Conservation (phyloP, 176 grass and related monocot species). For the Zoysia japonica region DNA sequence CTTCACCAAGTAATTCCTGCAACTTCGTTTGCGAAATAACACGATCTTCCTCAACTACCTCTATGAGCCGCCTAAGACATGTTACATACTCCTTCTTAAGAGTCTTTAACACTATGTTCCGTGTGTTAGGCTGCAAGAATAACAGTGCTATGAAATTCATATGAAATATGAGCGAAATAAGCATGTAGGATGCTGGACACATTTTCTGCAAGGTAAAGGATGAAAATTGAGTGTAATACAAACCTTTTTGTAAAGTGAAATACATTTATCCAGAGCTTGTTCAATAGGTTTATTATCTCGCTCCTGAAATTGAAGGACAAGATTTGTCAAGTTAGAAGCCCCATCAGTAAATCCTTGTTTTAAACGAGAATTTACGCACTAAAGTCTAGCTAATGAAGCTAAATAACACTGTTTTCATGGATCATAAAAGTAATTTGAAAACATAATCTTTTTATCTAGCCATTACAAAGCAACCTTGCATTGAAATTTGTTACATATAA, state of each 20-base stretch:
- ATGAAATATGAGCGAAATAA: not conserved
- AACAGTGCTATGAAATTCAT: not conserved
- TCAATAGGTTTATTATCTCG: conserved; percentile 55
- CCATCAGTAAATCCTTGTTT: not conserved
- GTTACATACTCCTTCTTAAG: conserved; percentile 45
- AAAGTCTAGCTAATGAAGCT: not conserved
- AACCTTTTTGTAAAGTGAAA: conserved; percentile 88
- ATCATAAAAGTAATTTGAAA: not conserved
- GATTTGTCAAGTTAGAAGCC: conserved; percentile 8
- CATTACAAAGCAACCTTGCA: conserved; percentile 23
- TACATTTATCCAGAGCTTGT: conserved; percentile 57
- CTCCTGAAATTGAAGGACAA: conserved; percentile 49
- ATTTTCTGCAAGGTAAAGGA: not conserved
- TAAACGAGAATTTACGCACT: not conserved
- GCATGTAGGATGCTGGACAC: not conserved
- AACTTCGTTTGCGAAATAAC: conserved; percentile 16
- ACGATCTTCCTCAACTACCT: not conserved
- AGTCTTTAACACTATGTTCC: conserved; percentile 41
- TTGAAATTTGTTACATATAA: not conserved
- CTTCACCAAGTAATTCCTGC: conserved; percentile 49
- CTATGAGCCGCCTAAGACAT: conserved; percentile 43
- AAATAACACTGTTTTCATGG: not conserved
- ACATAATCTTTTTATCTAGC: not conserved
- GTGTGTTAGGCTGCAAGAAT: conserved; percentile 47
- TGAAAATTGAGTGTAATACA: not conserved